phyloP scores from a whole-genome alignment of 257 asterid genomes.

The Nicotiana otophora region DNA sequence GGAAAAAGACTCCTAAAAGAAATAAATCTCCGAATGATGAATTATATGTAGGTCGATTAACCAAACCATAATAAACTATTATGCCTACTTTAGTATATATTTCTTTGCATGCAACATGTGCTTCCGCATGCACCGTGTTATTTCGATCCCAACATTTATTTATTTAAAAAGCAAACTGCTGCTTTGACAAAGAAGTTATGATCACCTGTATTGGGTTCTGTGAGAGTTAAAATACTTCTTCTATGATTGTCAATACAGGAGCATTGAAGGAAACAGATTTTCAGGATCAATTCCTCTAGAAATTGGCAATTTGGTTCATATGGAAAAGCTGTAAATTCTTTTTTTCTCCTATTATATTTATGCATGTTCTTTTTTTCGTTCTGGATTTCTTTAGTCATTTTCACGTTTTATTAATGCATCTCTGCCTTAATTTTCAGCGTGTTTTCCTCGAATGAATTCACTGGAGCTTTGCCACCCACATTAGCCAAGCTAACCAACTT shows the following conservation, averaged over 20 bases:
- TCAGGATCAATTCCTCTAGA: constrained; percentile 68
- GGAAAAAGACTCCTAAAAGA: no score
- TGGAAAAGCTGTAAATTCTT: constrained; percentile 58
- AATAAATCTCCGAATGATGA: no score
- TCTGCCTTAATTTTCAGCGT: constrained; percentile 31
- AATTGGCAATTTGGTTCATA: constrained; percentile 56
- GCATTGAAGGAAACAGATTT: constrained; percentile 76
- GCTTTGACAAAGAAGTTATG: not conserved
- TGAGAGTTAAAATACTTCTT: not conserved
- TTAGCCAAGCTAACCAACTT: constrained; percentile 59
- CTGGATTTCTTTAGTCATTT: not conserved
- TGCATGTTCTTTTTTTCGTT: not conserved
- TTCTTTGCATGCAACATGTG: no score
- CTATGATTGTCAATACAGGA: constrained; percentile 37
- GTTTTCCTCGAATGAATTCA: constrained; percentile 67
- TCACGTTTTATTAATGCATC: constrained; percentile 11
- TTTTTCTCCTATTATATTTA: not conserved
- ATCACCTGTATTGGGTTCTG: not conserved
- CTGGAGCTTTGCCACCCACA: constrained; percentile 55
- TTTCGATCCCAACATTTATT: no score
- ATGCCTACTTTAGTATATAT: no score
- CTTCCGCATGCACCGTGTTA: no score
- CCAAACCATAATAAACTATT: no score
- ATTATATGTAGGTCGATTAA: no score
- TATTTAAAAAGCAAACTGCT: not conserved